Evolutionary conservation across 2,329 filamentous ascomycete genomes (phyloP).

Genomic region (Pseudonectria buxi): DNA sequence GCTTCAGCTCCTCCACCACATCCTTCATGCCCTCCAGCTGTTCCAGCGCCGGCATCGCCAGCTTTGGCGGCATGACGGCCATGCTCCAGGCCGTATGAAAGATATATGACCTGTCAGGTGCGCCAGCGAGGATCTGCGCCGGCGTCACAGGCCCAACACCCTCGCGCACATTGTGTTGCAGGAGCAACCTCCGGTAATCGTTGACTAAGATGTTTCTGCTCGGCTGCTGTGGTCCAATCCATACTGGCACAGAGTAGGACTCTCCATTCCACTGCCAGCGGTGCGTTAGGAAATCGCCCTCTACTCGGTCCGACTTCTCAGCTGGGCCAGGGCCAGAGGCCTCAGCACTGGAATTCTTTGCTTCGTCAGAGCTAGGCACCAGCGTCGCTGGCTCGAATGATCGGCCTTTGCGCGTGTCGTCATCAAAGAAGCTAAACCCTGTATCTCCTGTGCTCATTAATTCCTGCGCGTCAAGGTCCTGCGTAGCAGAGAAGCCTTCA

Average conservation of each 20-base stretch:
- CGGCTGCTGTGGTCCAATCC: conserved; percentile 36
- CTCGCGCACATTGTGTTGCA: conserved; percentile 28
- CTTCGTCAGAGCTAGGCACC: conserved; percentile 1
- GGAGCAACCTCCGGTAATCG: conserved; percentile 41
- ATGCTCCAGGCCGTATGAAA: conserved; percentile 49
- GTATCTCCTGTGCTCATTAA: conserved; percentile 34
- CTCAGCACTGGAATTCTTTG: conserved; percentile 5
- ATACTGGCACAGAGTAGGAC: conserved; percentile 29
- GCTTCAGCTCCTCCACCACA: conserved; percentile 36
- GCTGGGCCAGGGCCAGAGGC: neutral
- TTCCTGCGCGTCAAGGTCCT: conserved; percentile 34
- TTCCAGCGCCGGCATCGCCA: conserved; percentile 21
- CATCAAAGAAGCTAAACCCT: conserved; percentile 41
- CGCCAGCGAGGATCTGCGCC: conserved; percentile 43
- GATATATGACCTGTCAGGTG: conserved; percentile 37
- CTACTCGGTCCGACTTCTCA: conserved; percentile 10
- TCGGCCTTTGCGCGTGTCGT: conserved; percentile 5
- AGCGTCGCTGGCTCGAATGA: conserved; percentile 5
- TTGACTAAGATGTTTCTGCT: conserved; percentile 33
- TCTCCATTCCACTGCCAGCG: conserved; percentile 21
- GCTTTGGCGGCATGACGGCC: conserved; percentile 31
- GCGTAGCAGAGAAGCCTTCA: conserved; percentile 25
- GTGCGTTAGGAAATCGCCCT: conserved; percentile 17
- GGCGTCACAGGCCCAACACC: conserved; percentile 41
- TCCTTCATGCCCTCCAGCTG: conserved; percentile 36